Evolutionary conservation across 306 rosid species (phyloP).

Genomic region (Ziziphus jujuba): DNA sequence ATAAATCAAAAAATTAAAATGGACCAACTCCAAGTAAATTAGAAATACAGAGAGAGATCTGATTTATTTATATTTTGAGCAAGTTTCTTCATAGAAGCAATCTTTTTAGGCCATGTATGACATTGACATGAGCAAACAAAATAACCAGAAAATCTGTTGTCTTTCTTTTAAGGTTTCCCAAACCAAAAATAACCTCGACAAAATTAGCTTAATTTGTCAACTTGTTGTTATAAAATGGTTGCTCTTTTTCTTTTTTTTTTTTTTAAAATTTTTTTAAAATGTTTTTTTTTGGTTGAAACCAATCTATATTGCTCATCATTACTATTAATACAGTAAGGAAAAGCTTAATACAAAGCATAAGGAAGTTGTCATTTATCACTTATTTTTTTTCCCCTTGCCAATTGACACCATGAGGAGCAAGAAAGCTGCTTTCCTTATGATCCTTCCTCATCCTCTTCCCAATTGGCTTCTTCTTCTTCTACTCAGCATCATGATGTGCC

Average conservation of each 20-base stretch:
- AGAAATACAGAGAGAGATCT: slow-evolving; percentile 20
- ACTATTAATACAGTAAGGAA: slow-evolving; percentile 4
- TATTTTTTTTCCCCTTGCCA: background rate
- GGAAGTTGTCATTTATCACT: too few relatives aligned
- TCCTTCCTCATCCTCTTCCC: slow-evolving; percentile 17
- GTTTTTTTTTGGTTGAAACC: too few relatives aligned
- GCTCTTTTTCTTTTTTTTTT: slow-evolving; percentile 28
- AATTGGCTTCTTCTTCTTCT: slow-evolving; percentile 24
- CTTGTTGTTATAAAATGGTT: too few relatives aligned
- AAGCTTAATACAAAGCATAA: background rate
- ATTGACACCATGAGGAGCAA: slow-evolving; percentile 20
- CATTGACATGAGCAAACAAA: slow-evolving; percentile 34
- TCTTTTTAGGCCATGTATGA: slow-evolving; percentile 39
- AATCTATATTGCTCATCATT: background rate
- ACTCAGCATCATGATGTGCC: slow-evolving; percentile 25
- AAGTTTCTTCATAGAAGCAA: slow-evolving; percentile 57
- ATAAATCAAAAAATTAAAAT: too few relatives aligned
- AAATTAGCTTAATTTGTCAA: background rate
- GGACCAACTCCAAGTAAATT: slow-evolving; percentile 7
- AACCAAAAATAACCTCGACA: background rate
- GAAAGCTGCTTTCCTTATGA: slow-evolving; percentile 3
- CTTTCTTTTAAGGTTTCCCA: slow-evolving; percentile 56
- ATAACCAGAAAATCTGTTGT: slow-evolving; percentile 30
- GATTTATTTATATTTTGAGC: slow-evolving; percentile 6
- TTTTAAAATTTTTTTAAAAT: too few relatives aligned